Conservation (phyloP, 805 yeast genomes). For the Lachancea thermotolerans region DNA sequence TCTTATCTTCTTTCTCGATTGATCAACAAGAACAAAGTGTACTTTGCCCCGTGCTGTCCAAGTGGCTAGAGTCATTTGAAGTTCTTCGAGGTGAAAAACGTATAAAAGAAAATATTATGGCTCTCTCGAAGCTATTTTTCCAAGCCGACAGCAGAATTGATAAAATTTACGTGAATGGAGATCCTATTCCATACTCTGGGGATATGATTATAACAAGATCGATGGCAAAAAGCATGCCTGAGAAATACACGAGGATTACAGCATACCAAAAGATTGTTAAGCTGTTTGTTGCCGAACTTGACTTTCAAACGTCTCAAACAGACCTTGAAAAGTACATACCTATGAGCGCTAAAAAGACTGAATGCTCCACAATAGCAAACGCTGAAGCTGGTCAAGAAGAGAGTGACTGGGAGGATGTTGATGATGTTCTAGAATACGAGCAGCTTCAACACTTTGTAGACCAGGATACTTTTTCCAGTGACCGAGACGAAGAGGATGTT, state of each 20-base stretch:
- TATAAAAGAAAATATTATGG: conserved; percentile 59
- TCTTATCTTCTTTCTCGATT: conserved; percentile 41
- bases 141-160: conserved; percentile 50
- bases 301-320: conserved; percentile 52
- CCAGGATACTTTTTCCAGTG: conserved; percentile 30
- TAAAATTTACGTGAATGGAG: conserved; percentile 64
- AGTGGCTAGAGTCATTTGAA: conserved; percentile 82
- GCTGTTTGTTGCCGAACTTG: conserved; percentile 61
- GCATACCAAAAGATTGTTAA: conserved; percentile 69
- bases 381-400: conserved; percentile 30
- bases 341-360: conserved; percentile 24
- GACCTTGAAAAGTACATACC: conserved; percentile 22
- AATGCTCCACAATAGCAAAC: conserved; percentile 5
- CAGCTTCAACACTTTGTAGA: conserved; percentile 53
- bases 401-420: conserved; percentile 74
- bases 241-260: conserved; percentile 55
- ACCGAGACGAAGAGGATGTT: conserved; percentile 12
- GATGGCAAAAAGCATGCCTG: conserved; percentile 62
- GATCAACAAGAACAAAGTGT: conserved; percentile 34
- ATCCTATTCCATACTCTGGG: conserved; percentile 50
- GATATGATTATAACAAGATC: conserved; percentile 81
- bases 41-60: conserved; percentile 52
- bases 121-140: conserved; percentile 59
- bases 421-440: conserved; percentile 60
- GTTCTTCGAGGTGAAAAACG: conserved; percentile 71